Evolutionary conservation across 2,329 filamentous ascomycete genomes (phyloP).

Genomic region (Hortaea sp.): DNA sequence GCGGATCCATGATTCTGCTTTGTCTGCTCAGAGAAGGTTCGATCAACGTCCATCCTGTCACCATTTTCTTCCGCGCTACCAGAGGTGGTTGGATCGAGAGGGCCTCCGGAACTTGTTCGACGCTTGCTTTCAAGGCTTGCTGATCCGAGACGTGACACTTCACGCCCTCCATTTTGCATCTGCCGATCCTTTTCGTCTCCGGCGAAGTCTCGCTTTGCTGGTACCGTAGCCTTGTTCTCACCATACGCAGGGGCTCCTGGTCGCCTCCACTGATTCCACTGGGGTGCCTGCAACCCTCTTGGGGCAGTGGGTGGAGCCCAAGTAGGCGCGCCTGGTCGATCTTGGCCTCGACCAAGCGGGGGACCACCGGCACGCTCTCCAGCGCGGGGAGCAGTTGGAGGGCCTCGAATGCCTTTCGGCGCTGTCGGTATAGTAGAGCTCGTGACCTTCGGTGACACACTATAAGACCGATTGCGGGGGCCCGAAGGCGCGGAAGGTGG

Average conservation of each 20-base stretch:
- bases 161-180: neutral
- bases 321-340: constrained; percentile 6
- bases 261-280: constrained; percentile 17
- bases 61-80: neutral
- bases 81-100: neutral
- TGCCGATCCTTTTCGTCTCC: constrained; percentile 30
- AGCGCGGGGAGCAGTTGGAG: constrained; percentile 17
- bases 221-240: constrained; percentile 20
- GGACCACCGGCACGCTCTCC: constrained; percentile 11
- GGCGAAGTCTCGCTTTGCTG: constrained; percentile 36
- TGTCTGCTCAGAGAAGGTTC: neutral
- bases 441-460: constrained; percentile 25
- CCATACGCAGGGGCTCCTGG: constrained; percentile 7
- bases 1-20: constrained; percentile 5
- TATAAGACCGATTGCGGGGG: constrained; percentile 23
- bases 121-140: neutral
- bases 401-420: constrained; percentile 23
- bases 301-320: constrained; percentile 10
- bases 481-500: constrained; percentile 23
- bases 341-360: constrained; percentile 7
- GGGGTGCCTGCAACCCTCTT: constrained; percentile 3
- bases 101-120: neutral
- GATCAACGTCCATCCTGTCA: neutral
- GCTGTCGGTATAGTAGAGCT: constrained; percentile 25
- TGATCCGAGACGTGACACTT: neutral